Evolutionary conservation across 345 rosid genomes (phyloP).

Genomic region (Hibiscus tridactylites): DNA sequence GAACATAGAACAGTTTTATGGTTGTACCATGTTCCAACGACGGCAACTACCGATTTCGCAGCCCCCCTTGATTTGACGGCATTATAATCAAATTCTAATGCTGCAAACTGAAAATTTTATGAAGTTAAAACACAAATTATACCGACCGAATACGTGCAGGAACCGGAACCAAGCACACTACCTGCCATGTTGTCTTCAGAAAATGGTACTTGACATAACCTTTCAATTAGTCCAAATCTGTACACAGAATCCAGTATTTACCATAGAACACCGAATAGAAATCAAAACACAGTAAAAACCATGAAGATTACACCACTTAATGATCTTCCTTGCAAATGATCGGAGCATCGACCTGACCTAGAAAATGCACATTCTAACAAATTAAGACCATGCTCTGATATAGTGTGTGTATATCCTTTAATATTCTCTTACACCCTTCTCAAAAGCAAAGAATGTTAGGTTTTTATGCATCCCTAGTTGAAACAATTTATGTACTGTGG

Average conservation of each 20-base stretch:
- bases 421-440: neutral
- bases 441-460: neutral
- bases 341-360: neutral
- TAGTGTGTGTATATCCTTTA: neutral
- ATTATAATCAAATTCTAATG: neutral
- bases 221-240: neutral
- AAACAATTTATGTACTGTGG: neutral
- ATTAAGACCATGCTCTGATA: neutral
- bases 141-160: neutral
- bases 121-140: neutral
- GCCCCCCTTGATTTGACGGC: neutral
- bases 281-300: neutral
- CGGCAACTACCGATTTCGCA: neutral
- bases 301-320: neutral
- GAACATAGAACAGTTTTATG: neutral
- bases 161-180: neutral
- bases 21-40: neutral
- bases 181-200: too few relatives aligned
- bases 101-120: neutral
- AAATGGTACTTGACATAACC: too few relatives aligned
- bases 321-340: neutral
- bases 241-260: neutral
- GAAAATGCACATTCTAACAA: neutral
- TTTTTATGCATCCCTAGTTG: neutral
- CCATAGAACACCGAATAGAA: neutral